Conservation (phyloP, 2,329 filamentous ascomycete species). For the Penicillium glabrum region DNA sequence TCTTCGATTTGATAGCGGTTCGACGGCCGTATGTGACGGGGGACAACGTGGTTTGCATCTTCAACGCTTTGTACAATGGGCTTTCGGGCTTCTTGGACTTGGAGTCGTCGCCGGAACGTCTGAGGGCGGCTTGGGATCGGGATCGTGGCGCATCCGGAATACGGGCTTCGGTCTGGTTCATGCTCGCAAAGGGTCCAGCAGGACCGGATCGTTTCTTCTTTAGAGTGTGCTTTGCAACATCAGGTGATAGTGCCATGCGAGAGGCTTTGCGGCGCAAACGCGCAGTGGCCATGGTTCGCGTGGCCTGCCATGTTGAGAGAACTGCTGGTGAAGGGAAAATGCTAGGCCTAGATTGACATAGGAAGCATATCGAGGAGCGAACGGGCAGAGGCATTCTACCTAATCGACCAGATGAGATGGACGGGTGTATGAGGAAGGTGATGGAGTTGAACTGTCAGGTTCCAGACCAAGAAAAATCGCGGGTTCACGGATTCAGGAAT, state of each 20-base stretch:
- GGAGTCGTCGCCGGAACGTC: conserved; percentile 38
- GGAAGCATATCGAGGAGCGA: conserved; percentile 32
- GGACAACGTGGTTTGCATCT: conserved; percentile 83
- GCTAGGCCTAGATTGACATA: conserved; percentile 31
- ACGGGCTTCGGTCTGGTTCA: conserved; percentile 56
- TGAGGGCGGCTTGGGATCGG: conserved; percentile 43
- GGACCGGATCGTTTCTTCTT: conserved; percentile 41
- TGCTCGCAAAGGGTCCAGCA: conserved; percentile 58
- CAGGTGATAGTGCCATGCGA: conserved; percentile 40
- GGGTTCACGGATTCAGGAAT: neutral
- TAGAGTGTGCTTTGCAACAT: conserved; percentile 28
- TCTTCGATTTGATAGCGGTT: conserved; percentile 59
- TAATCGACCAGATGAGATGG: neutral
- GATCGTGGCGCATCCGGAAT: conserved; percentile 42
- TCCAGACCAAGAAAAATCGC: conserved; percentile 9
- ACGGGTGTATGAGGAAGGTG: neutral
- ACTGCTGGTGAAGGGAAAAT: conserved; percentile 12
- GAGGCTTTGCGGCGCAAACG: conserved; percentile 35
- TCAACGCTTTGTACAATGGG: conserved; percentile 73
- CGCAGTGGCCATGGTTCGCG: conserved; percentile 33
- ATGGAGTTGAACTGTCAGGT: neutral
- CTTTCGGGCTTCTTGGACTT: conserved; percentile 47
- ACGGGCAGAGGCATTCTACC: conserved; percentile 31
- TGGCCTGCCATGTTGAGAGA: conserved; percentile 28
- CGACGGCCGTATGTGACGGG: conserved; percentile 73